Percentiles rank a stretch among this genome's conserved stretches.
These are phyloP conservation scores for Pythium dissimile DNA, from an alignment of 352 stramenopile genomes.

Conservation along the genomic window DNA sequence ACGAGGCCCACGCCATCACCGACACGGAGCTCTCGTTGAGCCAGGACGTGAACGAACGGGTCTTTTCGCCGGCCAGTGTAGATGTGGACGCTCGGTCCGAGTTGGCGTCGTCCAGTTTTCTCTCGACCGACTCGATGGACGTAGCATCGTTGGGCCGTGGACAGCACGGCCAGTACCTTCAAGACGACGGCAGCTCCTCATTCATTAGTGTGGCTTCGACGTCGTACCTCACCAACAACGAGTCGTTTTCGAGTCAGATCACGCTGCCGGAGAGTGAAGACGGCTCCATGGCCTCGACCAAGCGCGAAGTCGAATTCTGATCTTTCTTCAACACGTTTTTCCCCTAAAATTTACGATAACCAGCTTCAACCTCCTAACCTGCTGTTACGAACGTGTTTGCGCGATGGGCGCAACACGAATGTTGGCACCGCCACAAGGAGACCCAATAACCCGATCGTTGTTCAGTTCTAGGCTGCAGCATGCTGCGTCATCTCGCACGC, in stretches of 20 bases:
- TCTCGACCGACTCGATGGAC: conserved; percentile 12
- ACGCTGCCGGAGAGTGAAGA: conserved; percentile 10
- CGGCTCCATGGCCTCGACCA: background rate
- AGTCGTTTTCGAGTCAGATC: conserved; percentile 19
- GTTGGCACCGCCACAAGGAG: background rate
- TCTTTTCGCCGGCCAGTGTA: conserved; percentile 40
- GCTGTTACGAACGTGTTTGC: conserved; percentile 6
- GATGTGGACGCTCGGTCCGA: background rate
- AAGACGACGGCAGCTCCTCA: conserved; percentile 7
- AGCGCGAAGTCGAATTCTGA: conserved; percentile 12
- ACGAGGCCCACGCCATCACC: conserved; percentile 26
- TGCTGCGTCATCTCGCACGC: background rate
- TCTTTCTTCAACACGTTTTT: no score
- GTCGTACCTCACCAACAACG: conserved; percentile 22
- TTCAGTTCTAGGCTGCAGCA: background rate
- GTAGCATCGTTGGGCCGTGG: conserved; percentile 1
- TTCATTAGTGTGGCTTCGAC: conserved; percentile 20
- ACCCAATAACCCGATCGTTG: background rate
- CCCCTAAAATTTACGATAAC: background rate
- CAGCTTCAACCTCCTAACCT: no score
- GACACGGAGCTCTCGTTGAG: conserved; percentile 38
- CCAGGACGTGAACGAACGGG: conserved; percentile 14
- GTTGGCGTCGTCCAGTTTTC: background rate
- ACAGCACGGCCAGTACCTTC: background rate
- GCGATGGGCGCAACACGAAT: background rate